Evolutionary conservation across 306 rosid genomes (phyloP), one percentile per base, ranked within the genome.

Genomic region (Castanea crenata): DNA sequence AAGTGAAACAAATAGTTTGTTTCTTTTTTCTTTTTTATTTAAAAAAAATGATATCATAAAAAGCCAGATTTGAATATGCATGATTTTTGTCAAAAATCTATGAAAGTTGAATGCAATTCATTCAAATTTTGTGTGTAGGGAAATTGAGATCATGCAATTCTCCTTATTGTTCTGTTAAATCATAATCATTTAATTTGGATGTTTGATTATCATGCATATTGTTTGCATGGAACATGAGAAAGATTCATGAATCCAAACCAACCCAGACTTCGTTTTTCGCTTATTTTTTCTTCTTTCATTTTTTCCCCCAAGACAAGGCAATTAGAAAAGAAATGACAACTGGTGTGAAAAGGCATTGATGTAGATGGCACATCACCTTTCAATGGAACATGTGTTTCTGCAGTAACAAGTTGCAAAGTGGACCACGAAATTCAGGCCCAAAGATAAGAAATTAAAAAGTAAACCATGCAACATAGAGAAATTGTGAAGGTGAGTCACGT

Each of bases 101-200:
- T 10, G 27, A 76, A 74, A 62, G 32, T 8, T 35, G 38, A 57
- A 38, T 29, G 8, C 12, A 34, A n/a, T 55, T 18, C 23, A 55
- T 55, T 64, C n/a, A 1, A 65, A 12, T 3, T 77, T 64, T 20
- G 29, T 75, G 58, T 12, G 71, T 54, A 63, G 73, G 88, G 79
- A 59, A 46, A 86, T 83, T 79, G 38, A 65, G 70, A 56, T 88
- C 91, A 89, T 88, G 87, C 78, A 75, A 55, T 63, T 72, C 68
- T 81, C 82, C 71, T 81, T 79, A 46, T 21, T 55, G 11, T 85
- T 82, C 87, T 85, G 92, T 91, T 85, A 82, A 69, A 1, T 58
- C 38, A 72, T 62, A 78, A 82, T 82, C 92, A 91, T 88, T 89
- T 82, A 81, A 87, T 80, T 82, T 80, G 54, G 75, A 74, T 87